Evolutionary conservation across 2,329 filamentous ascomycete genomes (phyloP), one percentile per base, ranked within the genome.

Genomic region (Microdochium nivale): DNA sequence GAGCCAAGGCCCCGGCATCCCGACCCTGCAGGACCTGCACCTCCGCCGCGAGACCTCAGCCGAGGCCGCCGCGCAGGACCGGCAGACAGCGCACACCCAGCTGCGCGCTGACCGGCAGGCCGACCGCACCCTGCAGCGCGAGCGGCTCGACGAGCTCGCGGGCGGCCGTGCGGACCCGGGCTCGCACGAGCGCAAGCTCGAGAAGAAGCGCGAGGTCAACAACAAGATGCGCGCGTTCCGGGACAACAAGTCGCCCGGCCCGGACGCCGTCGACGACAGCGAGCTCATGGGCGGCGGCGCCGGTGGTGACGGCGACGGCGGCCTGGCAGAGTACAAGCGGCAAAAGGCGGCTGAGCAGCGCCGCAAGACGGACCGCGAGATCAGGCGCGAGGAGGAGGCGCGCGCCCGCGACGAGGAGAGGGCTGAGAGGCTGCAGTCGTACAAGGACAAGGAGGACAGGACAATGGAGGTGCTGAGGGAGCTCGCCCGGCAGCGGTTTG

Each of bases 351-450:
- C 75, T 53, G 75, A 82, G 60, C 81, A 89, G 70, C 73, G 80
- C 59, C 85, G 85, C 70, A 95, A 92, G 77, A 89, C 84, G 59
- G 90, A 96, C 67, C 70, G 91, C 50, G 90, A 96, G 74, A 71
- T 94, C 16, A 71, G 89, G 53, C 79, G 88, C 61, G 91, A 96
- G 67, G 91, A 95, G 70, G 77, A 90, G 52, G 70, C 87, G 55
- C 72, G 90, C 62, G 89, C 89, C 11, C 81, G 82, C 62, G 77
- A 78, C 54, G 90, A 83, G 47, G 91, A 96, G 75, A 77, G 90
- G 59, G 89, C 95, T 64, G 87, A 90, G 71, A 79, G 83, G 59
- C 64, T 91, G 49, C 74, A 77, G 59, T 82, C 79, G 57, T 85
- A 88, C 67, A 77, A 80, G 61, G 80, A 81, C 60, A 88, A 90